phyloP scores from a whole-genome alignment of 2,329 filamentous ascomycete genomes.

The Fusarium continuum region DNA sequence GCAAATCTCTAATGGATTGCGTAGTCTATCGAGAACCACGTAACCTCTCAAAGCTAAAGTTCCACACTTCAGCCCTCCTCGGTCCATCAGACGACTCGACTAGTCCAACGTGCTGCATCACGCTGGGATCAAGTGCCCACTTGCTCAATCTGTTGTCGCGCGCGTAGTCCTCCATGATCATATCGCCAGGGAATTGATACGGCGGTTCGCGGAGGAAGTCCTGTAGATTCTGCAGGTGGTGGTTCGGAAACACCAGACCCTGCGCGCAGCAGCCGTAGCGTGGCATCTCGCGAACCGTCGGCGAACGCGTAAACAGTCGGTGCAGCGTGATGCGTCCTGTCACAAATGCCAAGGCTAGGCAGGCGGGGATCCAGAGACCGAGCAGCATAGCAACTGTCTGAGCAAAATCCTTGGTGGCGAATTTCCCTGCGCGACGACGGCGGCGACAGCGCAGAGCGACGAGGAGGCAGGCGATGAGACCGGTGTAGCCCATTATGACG shows the following conservation, averaged over 20 bases:
- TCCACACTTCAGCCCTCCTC: constrained; percentile 47
- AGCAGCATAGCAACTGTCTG: constrained; percentile 42
- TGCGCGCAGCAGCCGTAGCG: constrained; percentile 53
- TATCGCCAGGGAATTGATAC: constrained; percentile 48
- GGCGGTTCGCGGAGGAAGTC: constrained; percentile 45
- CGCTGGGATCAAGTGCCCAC: constrained; percentile 51
- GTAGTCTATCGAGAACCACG: not conserved
- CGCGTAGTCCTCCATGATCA: constrained; percentile 49
- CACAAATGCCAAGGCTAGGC: constrained; percentile 45
- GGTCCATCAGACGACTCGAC: constrained; percentile 45
- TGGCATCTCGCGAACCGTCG: constrained; percentile 48
- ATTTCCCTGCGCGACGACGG: constrained; percentile 7
- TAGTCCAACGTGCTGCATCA: constrained; percentile 51
- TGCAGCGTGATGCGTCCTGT: constrained; percentile 43
- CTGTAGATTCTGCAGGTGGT: constrained; percentile 44
- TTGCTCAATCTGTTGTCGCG: constrained; percentile 43
- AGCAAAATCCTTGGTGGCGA: constrained; percentile 32
- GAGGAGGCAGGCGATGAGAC: constrained; percentile 23
- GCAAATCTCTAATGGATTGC: not conserved
- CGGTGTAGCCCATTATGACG: constrained; percentile 42
- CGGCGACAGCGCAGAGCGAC: constrained; percentile 14
- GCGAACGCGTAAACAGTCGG: constrained; percentile 38
- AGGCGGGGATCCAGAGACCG: constrained; percentile 46
- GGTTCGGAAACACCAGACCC: constrained; percentile 48
- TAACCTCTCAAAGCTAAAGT: constrained; percentile 49